These are phyloP conservation scores for Gossypium trilobum DNA, from an alignment of 441 rosid species.

Conservation along the genomic window DNA sequence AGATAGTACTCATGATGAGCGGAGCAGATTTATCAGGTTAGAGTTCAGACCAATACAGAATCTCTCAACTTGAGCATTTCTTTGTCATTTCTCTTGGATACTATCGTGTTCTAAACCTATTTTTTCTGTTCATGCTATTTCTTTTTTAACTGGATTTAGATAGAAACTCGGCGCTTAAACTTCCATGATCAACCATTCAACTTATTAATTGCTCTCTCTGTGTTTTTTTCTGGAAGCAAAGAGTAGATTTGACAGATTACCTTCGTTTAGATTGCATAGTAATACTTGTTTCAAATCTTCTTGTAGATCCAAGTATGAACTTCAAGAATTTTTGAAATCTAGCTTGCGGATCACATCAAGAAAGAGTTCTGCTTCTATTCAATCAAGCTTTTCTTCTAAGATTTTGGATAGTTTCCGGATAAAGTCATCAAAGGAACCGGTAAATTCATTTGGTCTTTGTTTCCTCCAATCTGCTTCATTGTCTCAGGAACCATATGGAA, in stretches of 20 bases:
- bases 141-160: neutral
- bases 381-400: constrained; percentile 50
- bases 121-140: neutral
- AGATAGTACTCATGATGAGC: constrained; percentile 61
- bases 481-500: neutral
- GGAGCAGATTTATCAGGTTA: constrained; percentile 70
- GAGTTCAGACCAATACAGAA: constrained; percentile 7
- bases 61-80: neutral
- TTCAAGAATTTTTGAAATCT: constrained; percentile 88
- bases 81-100: neutral
- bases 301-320: constrained; percentile 89
- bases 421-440: constrained; percentile 41
- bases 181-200: neutral
- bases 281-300: constrained; percentile 17
- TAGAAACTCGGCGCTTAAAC: neutral
- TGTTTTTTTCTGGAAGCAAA: neutral
- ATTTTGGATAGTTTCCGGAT: constrained; percentile 57
- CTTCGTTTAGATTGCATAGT: neutral
- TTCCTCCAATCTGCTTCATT: neutral
- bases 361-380: constrained; percentile 35
- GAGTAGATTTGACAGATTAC: neutral
- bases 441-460: constrained; percentile 20
- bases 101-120: neutral
- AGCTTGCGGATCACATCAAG: constrained; percentile 77
- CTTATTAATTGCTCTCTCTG: neutral